phyloP scores from a whole-genome alignment of 176 grass and related monocot genomes.

The Triticum urartu region DNA sequence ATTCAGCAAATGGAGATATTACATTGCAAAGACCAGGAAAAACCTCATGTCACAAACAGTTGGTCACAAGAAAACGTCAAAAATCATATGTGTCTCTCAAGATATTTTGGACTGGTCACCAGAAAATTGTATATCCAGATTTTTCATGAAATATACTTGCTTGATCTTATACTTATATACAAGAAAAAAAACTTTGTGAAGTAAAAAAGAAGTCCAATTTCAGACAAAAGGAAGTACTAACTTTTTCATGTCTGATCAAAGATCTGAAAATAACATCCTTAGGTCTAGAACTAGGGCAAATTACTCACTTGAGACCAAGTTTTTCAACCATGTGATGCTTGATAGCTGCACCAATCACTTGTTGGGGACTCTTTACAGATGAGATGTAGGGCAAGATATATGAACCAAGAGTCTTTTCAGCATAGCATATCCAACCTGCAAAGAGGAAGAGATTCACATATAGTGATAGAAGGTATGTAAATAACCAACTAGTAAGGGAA shows the following conservation, averaged over 20 bases:
- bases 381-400: constrained; percentile 94
- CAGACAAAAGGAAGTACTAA: not conserved
- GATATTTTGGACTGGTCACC: not conserved
- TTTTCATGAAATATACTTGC: not conserved
- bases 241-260: not conserved
- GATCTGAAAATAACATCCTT: constrained; percentile 18
- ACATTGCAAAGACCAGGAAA: not conserved
- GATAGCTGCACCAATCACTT: constrained; percentile 82
- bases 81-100: not conserved
- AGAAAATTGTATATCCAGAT: not conserved
- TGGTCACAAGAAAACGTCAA: not conserved
- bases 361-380: constrained; percentile 97
- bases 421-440: constrained; percentile 98
- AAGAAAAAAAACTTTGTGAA: not conserved
- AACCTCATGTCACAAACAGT: not conserved
- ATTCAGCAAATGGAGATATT: not conserved
- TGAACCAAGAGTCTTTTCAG: constrained; percentile 98
- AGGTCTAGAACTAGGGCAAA: constrained; percentile 22
- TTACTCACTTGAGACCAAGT: constrained; percentile 66
- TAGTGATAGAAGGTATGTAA: not conserved
- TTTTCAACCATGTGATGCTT: constrained; percentile 78
- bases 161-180: not conserved
- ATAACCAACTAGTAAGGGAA: not conserved
- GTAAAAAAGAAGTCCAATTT: not conserved
- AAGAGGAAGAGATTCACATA: constrained; percentile 2